Evolutionary conservation across 495 filamentous ascomycete genomes (phyloP), one percentile per base, ranked within the genome.

Genomic region (Podospora conica): DNA sequence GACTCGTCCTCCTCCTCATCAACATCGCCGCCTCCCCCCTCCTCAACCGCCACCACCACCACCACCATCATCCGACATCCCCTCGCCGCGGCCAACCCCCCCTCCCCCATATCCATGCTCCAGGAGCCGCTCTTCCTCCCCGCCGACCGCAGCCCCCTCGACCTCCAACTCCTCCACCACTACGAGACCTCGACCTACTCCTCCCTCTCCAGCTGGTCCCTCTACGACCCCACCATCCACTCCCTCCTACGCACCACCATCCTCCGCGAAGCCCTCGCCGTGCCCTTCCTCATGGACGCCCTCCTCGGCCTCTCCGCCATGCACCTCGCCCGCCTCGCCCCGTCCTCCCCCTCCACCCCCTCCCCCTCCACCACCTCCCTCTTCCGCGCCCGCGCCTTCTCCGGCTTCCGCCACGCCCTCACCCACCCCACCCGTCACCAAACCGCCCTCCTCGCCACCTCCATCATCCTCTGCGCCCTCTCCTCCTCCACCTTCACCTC

Each of bases 231-330:
- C 22, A 53, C 57, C 6, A 67, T 83, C 58, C 74, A 78, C 61
- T 62, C 77, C 55, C 67, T 79, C 60, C 72, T 85, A 21, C 71
- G 73, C 56, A 73, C 78, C n/a, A 76, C 74, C 15, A 60, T 84
- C 15, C 75, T 81, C 53, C 75, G 82, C 60, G 75, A 81, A 23
- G 82, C 80, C 54, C 81, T 82, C 60, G 66, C 74, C 55, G 76
- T 74, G 29, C 80, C 79, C 1, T 85, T 82, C 57, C 74, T 85
- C n/a, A 79, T 85, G 76, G 71, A 84, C 62, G 76, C 74, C 55
- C 25, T 84, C 6, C 79, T 84, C 63, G 81, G 74, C n/a, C 70
- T 84, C 11, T 69, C 83, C 2, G 77, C 82, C 8, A 70, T 80
- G 31, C 81, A 68, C 58, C 73, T 15, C 70, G 69, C 80, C 27